Evolutionary conservation across 305 asterid species (phyloP).

Genomic region (Solanum hybrid): DNA sequence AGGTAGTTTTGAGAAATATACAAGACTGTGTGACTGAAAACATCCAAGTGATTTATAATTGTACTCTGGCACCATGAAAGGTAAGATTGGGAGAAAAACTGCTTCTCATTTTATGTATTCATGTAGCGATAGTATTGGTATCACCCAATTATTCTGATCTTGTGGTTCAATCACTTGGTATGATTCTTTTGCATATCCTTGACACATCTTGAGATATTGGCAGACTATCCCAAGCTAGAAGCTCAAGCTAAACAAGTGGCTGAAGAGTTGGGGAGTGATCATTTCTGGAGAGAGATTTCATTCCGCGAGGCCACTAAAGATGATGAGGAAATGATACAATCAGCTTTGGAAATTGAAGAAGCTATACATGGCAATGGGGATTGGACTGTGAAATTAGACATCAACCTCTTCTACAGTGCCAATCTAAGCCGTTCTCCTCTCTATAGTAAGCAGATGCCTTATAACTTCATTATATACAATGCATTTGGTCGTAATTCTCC

Average conservation of each 20-base stretch:
- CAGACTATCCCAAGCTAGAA: slow-evolving; percentile 89
- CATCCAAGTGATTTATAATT: background rate
- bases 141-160: slow-evolving; percentile 1
- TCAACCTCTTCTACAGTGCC: slow-evolving; percentile 90
- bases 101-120: background rate
- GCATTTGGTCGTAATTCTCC: slow-evolving; percentile 75
- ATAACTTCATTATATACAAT: slow-evolving; percentile 55
- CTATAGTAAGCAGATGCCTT: slow-evolving; percentile 94
- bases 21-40: background rate
- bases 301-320: slow-evolving; percentile 56
- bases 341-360: slow-evolving; percentile 72
- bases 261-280: slow-evolving; percentile 47
- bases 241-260: slow-evolving; percentile 69
- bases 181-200: background rate
- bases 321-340: slow-evolving; percentile 60
- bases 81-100: background rate
- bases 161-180: background rate
- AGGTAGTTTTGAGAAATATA: slow-evolving; percentile 1
- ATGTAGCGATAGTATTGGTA: background rate
- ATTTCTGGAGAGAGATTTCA: slow-evolving; percentile 48
- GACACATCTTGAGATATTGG: slow-evolving; percentile 14
- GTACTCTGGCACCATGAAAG: background rate
- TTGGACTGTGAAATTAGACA: slow-evolving; percentile 96
- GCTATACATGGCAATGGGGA: slow-evolving; percentile 86
- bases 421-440: slow-evolving; percentile 93